Base-by-base conservation (phyloP, 2,329 filamentous ascomycete species). In the Volutella citrinella region DNA sequence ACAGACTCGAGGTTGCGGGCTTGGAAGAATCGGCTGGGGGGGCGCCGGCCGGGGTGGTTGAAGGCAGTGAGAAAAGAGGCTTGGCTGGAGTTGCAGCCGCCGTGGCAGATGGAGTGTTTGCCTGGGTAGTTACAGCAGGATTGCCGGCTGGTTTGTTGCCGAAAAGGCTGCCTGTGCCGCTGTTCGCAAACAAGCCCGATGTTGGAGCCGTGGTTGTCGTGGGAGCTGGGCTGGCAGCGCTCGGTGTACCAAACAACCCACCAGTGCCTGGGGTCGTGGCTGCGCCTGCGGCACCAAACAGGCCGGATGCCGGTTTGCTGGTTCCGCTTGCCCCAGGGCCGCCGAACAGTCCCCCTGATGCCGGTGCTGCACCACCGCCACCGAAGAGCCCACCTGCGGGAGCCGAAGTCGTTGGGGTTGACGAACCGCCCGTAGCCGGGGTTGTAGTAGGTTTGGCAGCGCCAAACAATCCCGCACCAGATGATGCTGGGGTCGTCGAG, bases 21-120 rank as follows among this genome's bases (percentile, higher is more conserved):
- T 59, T 57, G 10, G 56, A 46, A 15, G 52, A 43, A 34, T 60
- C 64, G 6, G 61, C 50, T 1, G 73, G 72, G 35, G 74, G 74
- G n/a, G 69, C 66, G 21, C 74, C 74, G 15, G 74, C 73, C 12
- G 74, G 73, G 21, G 74, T 77, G 4, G 73, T 77, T 13, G 74
- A 77, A 34, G 64, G 60, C 20, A 74, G 48, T n/a, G 56, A 46
- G 35, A 75, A 68, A 33, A 63, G 40, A 12, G 71, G 66, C 54
- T 76, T 76, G n/a, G 61, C 59, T 16, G 61, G 56, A 30, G 65
- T 63, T 14, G 61, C 54, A 15, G 65, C 45, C 5, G 55, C 46
- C 14, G 55, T 41, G 15, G 53, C 44, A 18, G 53, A 37, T n/a
- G 53, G 41, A 7, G 57, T 43, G 19, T 57, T 40, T 7, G 24